Percentiles rank a stretch among this genome's conserved stretches.
These are phyloP conservation scores for Trichosporon sp. DNA, from an alignment of 1,284 basidiomycete genomes.

Conservation along the genomic window DNA sequence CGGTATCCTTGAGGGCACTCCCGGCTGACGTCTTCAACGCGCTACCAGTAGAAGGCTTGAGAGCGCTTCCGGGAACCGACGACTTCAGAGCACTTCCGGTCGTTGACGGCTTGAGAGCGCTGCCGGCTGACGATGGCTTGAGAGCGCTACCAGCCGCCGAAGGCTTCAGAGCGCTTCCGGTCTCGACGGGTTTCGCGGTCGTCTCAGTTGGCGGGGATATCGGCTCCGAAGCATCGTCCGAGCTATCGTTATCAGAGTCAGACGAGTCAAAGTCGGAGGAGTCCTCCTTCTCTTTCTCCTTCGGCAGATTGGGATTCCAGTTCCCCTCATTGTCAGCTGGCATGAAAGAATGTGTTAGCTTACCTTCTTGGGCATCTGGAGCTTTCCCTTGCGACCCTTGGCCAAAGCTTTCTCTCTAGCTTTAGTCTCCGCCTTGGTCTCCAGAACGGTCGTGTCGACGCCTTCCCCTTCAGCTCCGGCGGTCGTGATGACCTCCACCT, in stretches of 20 bases:
- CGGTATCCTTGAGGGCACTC: background rate
- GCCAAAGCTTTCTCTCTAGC: constrained; percentile 22
- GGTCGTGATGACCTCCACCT: constrained; percentile 61
- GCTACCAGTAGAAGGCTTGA: background rate
- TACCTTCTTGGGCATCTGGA: constrained; percentile 36
- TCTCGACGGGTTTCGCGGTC: background rate
- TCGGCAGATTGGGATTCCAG: constrained; percentile 42
- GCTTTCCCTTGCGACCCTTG: constrained; percentile 16
- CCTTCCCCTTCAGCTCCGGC: constrained; percentile 50
- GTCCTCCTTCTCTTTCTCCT: constrained; percentile 15
- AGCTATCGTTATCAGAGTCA: constrained; percentile 40
- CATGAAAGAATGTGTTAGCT: constrained; percentile 1
- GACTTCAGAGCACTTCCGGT: constrained; percentile 16
- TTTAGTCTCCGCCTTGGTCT: constrained; percentile 29
- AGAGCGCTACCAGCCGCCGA: constrained; percentile 5
- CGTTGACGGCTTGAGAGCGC: constrained; percentile 3
- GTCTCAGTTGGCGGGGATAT: constrained; percentile 11
- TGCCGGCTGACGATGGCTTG: background rate
- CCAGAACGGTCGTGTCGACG: constrained; percentile 48
- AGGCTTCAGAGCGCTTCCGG: background rate
- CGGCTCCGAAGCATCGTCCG: constrained; percentile 19
- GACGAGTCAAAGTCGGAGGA: constrained; percentile 49
- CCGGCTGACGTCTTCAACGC: constrained; percentile 9
- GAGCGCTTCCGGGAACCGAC: constrained; percentile 2
- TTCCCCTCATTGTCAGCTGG: constrained; percentile 23